Percentiles rank a stretch among this genome's conserved stretches.
Evolutionary conservation across 768 basidiomycete genomes (phyloP).

Genomic region (Punctularia strigosozonata): DNA sequence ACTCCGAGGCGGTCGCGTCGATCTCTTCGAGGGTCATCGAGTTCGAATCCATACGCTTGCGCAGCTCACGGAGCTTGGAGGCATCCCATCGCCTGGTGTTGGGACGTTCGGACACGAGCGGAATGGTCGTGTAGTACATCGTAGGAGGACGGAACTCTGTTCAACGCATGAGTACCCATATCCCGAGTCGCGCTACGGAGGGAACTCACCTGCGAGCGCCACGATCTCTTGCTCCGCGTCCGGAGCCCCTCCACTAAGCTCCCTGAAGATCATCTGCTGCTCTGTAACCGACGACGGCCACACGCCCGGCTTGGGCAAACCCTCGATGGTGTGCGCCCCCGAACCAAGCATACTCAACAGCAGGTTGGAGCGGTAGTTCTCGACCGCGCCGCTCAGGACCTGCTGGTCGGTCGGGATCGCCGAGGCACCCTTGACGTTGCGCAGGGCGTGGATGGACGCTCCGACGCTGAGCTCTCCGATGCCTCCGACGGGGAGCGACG

Average conservation of each 20-base stretch:
- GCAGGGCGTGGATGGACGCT: conserved; percentile 78
- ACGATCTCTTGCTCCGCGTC: conserved; percentile 82
- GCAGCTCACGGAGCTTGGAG: conserved; percentile 83
- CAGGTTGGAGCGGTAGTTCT: conserved; percentile 91
- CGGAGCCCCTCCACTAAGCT: conserved; percentile 64
- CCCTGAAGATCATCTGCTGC: conserved; percentile 95
- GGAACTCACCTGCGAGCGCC: conserved; percentile 69
- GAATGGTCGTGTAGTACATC: conserved; percentile 95
- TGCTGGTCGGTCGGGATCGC: conserved; percentile 91
- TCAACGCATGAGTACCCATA: conserved; percentile 1
- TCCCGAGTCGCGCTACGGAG: neutral
- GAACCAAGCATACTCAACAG: conserved; percentile 80
- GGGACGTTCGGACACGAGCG: conserved; percentile 73
- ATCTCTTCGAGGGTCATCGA: conserved; percentile 77
- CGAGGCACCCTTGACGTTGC: conserved; percentile 83
- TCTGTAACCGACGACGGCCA: conserved; percentile 75
- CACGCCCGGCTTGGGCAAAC: conserved; percentile 47
- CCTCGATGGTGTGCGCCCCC: conserved; percentile 41
- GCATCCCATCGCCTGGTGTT: conserved; percentile 90
- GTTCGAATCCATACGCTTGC: conserved; percentile 89
- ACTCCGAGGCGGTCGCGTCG: conserved; percentile 81
- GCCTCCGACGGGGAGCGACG: conserved; percentile 66
- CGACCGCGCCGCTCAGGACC: conserved; percentile 80
- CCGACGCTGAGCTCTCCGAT: conserved; percentile 80
- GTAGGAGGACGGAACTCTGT: conserved; percentile 85